A percentile compares a stretch with the other conserved stretches of the same genome.
These are phyloP conservation scores for Globisporangium rhizosaccharum DNA, from an alignment of 352 stramenopile genomes.

Conservation along the genomic window DNA sequence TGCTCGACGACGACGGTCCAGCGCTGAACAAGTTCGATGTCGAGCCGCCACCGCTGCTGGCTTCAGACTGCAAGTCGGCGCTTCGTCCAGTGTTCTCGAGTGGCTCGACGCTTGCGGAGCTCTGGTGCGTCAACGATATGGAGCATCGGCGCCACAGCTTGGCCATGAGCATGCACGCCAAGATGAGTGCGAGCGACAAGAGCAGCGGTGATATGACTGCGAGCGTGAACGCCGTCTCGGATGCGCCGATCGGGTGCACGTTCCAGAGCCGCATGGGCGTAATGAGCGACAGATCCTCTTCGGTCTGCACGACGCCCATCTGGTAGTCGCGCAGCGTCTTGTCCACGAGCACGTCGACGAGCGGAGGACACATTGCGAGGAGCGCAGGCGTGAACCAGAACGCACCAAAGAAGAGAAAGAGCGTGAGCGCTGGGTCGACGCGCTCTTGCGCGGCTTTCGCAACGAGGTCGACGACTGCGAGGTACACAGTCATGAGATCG, in stretches of 20 bases:
- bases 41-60: neutral
- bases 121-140: neutral
- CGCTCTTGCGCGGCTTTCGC: conserved; percentile 26
- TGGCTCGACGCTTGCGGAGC: neutral
- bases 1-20: neutral
- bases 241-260: neutral
- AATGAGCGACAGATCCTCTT: conserved; percentile 1
- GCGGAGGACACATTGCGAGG: neutral
- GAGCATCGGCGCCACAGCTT: neutral
- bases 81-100: neutral
- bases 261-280: conserved; percentile 15
- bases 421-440: conserved; percentile 26
- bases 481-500: conserved; percentile 29
- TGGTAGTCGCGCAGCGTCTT: conserved; percentile 9
- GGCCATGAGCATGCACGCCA: neutral
- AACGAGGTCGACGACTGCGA: conserved; percentile 21
- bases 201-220: conserved; percentile 3
- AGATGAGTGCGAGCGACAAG: conserved; percentile 2
- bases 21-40: neutral
- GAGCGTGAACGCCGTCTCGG: conserved; percentile 1
- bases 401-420: conserved; percentile 21
- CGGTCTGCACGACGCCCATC: conserved; percentile 1
- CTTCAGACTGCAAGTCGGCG: neutral
- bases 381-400: conserved; percentile 15
- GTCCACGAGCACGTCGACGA: neutral